These are phyloP conservation scores for Boletus huronensis DNA, from an alignment of 768 basidiomycete genomes.

Conservation along the genomic window DNA sequence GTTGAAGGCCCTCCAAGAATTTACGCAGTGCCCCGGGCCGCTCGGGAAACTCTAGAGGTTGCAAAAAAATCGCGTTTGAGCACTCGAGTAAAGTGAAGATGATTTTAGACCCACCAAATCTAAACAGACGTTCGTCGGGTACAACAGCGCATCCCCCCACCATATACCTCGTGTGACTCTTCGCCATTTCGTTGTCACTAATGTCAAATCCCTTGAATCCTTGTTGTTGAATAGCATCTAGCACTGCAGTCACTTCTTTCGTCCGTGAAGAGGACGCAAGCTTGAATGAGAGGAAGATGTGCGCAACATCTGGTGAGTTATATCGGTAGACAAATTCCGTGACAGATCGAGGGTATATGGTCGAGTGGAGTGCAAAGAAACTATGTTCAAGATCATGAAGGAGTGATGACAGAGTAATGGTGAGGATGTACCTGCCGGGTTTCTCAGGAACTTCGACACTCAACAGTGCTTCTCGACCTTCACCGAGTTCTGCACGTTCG, in stretches of 20 bases:
- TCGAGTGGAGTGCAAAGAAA: constrained; percentile 80
- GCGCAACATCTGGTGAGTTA: constrained; percentile 67
- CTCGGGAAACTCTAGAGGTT: constrained; percentile 86
- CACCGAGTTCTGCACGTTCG: constrained; percentile 95
- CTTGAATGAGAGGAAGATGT: constrained; percentile 89
- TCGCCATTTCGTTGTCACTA: constrained; percentile 93
- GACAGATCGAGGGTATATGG: constrained; percentile 87
- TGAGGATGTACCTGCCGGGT: constrained; percentile 71
- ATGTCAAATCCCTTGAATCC: constrained; percentile 88
- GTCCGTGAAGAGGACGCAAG: constrained; percentile 53
- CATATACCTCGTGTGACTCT: constrained; percentile 92
- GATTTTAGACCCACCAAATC: constrained; percentile 70
- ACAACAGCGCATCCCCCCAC: constrained; percentile 82
- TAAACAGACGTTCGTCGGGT: constrained; percentile 81
- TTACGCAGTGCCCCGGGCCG: constrained; percentile 86
- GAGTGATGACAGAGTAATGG: not conserved
- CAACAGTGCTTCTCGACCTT: constrained; percentile 89
- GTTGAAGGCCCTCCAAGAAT: constrained; percentile 79
- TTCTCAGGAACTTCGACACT: constrained; percentile 93
- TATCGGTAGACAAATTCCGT: constrained; percentile 97
- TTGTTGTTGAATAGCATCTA: constrained; percentile 54
- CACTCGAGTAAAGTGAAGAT: not conserved
- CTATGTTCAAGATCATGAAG: constrained; percentile 38
- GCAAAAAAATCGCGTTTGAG: not conserved
- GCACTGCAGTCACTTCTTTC: constrained; percentile 61